Base-by-base conservation (phyloP, 192 early-diverging fungal species). In the Coemansia sp. region DNA sequence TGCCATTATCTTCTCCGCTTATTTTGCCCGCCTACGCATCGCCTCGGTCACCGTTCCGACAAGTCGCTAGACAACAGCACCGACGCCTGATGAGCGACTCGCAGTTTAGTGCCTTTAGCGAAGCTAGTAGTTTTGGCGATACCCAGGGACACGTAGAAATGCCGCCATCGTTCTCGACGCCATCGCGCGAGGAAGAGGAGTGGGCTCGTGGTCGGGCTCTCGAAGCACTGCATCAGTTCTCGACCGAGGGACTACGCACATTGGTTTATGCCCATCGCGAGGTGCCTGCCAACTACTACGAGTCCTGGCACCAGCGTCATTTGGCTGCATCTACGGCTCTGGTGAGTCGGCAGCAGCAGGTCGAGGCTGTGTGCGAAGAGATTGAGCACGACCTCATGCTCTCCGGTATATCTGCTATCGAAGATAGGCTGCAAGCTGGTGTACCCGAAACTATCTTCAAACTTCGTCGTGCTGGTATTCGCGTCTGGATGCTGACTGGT, bases 401-500 rank as follows among this genome's bases (percentile, higher is more conserved):
- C 30, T 80, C 94, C 0, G 94, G 94, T 0, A 89, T 92, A 0
- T 94, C 94, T 0, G 94, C 94, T 2, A 96, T 96, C 61, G 94
- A 96, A 68, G 94, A 96, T 68, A 88, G 91, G 59, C 72, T 96
- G 64, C 94, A 96, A 64, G 87, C 83, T 5, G 92, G 92, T 15
- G 94, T 96, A 0, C 91, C 93, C 2, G 92, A 94, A 66, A 89
- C 91, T 5, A 94, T 96, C 34, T 85, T 87, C 66, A 87, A 85
- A 55, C 83, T 96, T 32, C 86, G 90, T 0, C 73, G 84, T 4
- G 94, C 93, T 0, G 91, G 90, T 39, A 91, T 96, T 45, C 86
- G 87, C 38, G 79, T 96, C 35, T 96, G 94, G 94, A 91, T 96
- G 86, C 78, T 96, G 74, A 96, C 94, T 0, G 94, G 94, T 32